Evolutionary conservation across 768 basidiomycete genomes (phyloP).

Genomic region (Podaxis sp.): DNA sequence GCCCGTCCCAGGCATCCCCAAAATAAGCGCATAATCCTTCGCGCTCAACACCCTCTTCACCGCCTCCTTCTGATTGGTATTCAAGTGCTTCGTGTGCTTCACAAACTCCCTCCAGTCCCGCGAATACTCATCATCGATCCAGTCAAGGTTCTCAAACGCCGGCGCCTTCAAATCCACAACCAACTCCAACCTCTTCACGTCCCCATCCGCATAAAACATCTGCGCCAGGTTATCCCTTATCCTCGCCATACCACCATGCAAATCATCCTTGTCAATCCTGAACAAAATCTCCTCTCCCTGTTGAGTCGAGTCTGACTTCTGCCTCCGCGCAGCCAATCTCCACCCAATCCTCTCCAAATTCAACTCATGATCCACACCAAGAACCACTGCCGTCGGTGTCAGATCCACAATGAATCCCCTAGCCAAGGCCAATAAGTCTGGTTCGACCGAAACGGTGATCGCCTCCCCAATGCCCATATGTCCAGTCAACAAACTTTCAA

Average conservation of each 20-base stretch:
- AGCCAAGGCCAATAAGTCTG: slow-evolving; percentile 79
- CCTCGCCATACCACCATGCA: slow-evolving; percentile 81
- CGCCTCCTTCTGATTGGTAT: slow-evolving; percentile 70
- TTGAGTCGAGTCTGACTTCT: background rate
- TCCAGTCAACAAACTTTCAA: slow-evolving; percentile 62
- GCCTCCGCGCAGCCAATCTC: slow-evolving; percentile 14
- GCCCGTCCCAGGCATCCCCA: slow-evolving; percentile 99
- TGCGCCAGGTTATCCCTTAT: slow-evolving; percentile 90
- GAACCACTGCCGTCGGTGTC: slow-evolving; percentile 55
- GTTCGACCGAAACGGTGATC: slow-evolving; percentile 84
- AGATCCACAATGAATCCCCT: slow-evolving; percentile 83
- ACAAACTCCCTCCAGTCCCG: slow-evolving; percentile 16
- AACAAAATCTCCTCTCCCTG: slow-evolving; percentile 45
- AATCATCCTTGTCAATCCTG: slow-evolving; percentile 93
- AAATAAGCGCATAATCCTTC: slow-evolving; percentile 85
- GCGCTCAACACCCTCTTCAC: slow-evolving; percentile 75
- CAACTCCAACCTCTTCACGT: slow-evolving; percentile 62
- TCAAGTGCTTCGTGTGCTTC: slow-evolving; percentile 46
- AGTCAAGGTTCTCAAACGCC: slow-evolving; percentile 42
- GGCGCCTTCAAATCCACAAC: slow-evolving; percentile 83
- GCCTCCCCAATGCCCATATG: slow-evolving; percentile 81
- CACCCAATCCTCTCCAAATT: slow-evolving; percentile 21
- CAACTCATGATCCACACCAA: slow-evolving; percentile 86
- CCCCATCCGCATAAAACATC: slow-evolving; percentile 80
- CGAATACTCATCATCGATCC: slow-evolving; percentile 15